These are phyloP conservation scores for Pseudogymnoascus sp. DNA, from an alignment of 2,329 filamentous ascomycete genomes.

Conservation along the genomic window DNA sequence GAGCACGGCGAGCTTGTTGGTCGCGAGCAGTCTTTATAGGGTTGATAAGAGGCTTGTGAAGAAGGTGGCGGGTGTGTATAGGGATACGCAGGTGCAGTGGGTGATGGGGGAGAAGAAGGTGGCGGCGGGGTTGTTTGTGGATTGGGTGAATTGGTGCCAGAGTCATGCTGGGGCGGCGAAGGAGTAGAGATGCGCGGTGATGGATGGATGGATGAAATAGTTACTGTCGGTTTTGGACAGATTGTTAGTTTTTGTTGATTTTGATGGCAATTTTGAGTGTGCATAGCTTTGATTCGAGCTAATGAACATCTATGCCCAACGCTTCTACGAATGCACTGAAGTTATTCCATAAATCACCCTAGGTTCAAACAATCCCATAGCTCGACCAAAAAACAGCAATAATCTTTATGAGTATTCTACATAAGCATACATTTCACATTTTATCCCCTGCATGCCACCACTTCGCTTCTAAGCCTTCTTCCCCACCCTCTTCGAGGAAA, in stretches of 20 bases:
- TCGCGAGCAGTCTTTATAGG: constrained; percentile 56
- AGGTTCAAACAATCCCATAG: not conserved
- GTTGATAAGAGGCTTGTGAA: constrained; percentile 47
- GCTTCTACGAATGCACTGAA: not conserved
- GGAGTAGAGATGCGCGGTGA: not conserved
- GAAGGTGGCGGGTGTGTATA: constrained; percentile 58
- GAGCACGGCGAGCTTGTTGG: constrained; percentile 64
- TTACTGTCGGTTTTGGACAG: not conserved
- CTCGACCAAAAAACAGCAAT: constrained; percentile 3
- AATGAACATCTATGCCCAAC: constrained; percentile 3
- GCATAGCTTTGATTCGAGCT: not conserved
- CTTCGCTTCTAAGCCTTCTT: not conserved
- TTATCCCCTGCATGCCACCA: not conserved
- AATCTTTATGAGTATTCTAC: constrained; percentile 11
- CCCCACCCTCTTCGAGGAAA: constrained; percentile 15
- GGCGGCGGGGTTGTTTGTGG: constrained; percentile 60
- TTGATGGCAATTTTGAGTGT: not conserved
- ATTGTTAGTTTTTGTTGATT: not conserved
- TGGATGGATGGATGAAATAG: not conserved
- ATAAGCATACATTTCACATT: constrained; percentile 9
- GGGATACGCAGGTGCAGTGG: constrained; percentile 53
- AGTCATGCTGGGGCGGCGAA: constrained; percentile 33
- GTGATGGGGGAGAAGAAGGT: constrained; percentile 52
- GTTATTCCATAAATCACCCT: not conserved
- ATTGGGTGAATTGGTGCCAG: constrained; percentile 70